These are phyloP conservation scores for Colletotrichum nymphaeae DNA, from an alignment of 2,329 filamentous ascomycete species.

Conservation along the genomic window DNA sequence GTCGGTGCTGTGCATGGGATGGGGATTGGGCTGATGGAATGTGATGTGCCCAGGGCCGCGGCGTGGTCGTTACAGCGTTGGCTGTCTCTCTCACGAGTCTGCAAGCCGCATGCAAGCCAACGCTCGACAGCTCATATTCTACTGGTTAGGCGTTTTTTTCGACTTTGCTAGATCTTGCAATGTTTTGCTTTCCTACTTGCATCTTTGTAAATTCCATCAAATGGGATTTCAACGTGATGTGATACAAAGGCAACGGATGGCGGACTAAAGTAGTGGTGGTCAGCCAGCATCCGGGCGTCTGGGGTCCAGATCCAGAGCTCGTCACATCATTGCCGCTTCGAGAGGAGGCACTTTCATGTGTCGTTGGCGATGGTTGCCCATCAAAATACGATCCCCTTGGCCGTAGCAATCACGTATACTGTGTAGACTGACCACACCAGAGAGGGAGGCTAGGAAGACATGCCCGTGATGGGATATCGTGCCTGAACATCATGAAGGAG, in stretches of 20 bases:
- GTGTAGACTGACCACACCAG: background rate
- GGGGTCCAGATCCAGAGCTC: background rate
- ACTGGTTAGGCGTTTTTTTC: constrained; percentile 17
- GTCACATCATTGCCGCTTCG: constrained; percentile 12
- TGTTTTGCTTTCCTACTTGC: background rate
- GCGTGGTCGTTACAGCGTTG: background rate
- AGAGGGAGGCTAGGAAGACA: background rate
- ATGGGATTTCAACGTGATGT: background rate
- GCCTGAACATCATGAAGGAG: constrained; percentile 1
- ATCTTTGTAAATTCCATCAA: background rate
- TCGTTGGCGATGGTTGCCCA: constrained; percentile 1
- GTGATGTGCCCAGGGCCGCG: background rate
- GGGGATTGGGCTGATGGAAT: background rate
- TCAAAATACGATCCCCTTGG: background rate
- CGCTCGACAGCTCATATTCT: background rate
- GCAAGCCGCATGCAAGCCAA: background rate
- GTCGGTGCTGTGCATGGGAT: background rate
- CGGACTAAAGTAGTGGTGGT: background rate
- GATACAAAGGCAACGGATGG: constrained; percentile 6
- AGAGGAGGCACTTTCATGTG: background rate
- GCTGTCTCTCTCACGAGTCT: background rate
- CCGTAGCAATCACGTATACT: background rate
- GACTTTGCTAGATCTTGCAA: background rate
- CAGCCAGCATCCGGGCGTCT: constrained; percentile 10
- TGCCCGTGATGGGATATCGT: background rate